phyloP scores from a whole-genome alignment of 495 filamentous ascomycete species.

The Annulohypoxylon maeteangense region DNA sequence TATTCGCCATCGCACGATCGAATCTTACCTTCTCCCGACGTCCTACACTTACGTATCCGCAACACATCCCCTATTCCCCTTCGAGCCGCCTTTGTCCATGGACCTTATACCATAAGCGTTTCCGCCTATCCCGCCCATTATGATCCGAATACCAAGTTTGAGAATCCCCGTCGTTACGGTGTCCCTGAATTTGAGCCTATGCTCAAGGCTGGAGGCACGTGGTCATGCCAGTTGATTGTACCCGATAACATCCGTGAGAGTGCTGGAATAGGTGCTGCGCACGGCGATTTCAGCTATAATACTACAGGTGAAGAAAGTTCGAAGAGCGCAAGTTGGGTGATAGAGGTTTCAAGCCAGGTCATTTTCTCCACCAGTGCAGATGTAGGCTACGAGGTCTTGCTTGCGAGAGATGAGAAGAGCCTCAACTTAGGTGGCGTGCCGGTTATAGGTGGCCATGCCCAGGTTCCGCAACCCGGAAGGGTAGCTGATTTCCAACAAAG shows the following conservation, averaged over 20 bases:
- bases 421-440: slow-evolving; percentile 71
- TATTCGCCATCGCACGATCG: slow-evolving; percentile 91
- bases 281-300: slow-evolving; percentile 50
- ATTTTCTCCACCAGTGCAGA: slow-evolving; percentile 88
- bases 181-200: slow-evolving; percentile 92
- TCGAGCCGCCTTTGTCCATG: slow-evolving; percentile 94
- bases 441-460: slow-evolving; percentile 55
- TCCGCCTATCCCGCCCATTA: slow-evolving; percentile 84
- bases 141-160: slow-evolving; percentile 78
- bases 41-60: slow-evolving; percentile 84
- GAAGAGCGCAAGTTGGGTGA: slow-evolving; percentile 81
- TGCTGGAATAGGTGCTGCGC: slow-evolving; percentile 52
- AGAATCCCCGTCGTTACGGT: slow-evolving; percentile 68
- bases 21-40: slow-evolving; percentile 81
- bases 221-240: slow-evolving; percentile 79
- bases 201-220: slow-evolving; percentile 90
- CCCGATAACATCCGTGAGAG: slow-evolving; percentile 74
- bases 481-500: slow-evolving; percentile 75
- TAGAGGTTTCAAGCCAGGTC: slow-evolving; percentile 91
- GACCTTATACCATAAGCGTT: slow-evolving; percentile 89
- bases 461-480: slow-evolving; percentile 68
- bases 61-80: slow-evolving; percentile 92
- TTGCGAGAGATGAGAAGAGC: slow-evolving; percentile 86
- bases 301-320: slow-evolving; percentile 45
- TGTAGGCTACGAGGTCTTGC: slow-evolving; percentile 88